Conservation (phyloP, 192 early-diverging fungal genomes). For the Umbelopsis ramanniana region DNA sequence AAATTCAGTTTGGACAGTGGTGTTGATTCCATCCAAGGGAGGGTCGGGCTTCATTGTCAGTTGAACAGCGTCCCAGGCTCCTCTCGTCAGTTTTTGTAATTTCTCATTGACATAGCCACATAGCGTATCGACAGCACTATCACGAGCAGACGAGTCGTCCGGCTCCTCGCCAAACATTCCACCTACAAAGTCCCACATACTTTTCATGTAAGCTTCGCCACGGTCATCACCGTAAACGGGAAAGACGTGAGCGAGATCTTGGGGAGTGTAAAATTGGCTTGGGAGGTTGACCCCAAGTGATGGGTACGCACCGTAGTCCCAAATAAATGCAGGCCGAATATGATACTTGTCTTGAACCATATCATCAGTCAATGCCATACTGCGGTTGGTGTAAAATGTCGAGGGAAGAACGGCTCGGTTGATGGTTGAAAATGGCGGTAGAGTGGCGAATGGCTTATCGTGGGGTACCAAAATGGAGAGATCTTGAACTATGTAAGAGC, state of each 20-base stretch:
- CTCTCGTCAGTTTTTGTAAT: conserved; percentile 47
- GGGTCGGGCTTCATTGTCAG: neutral
- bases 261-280: conserved; percentile 30
- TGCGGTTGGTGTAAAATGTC: conserved; percentile 29
- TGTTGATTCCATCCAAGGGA: neutral
- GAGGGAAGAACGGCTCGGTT: conserved; percentile 39
- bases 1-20: conserved; percentile 29
- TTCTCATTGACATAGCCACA: conserved; percentile 36
- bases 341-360: conserved; percentile 33
- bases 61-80: conserved; percentile 37
- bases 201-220: conserved; percentile 63
- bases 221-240: conserved; percentile 62
- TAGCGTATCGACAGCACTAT: conserved; percentile 37
- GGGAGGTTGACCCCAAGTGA: conserved; percentile 29
- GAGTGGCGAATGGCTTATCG: conserved; percentile 31
- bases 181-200: conserved; percentile 55
- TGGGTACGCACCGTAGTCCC: conserved; percentile 35
- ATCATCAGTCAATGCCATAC: conserved; percentile 28
- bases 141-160: conserved; percentile 24
- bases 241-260: conserved; percentile 48
- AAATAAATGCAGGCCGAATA: conserved; percentile 31
- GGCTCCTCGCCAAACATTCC: conserved; percentile 27
- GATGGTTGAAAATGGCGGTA: conserved; percentile 42
- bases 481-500: neutral
- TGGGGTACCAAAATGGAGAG: conserved; percentile 22